Conservation (phyloP, 345 rosid species). For the Camelina sativa region DNA sequence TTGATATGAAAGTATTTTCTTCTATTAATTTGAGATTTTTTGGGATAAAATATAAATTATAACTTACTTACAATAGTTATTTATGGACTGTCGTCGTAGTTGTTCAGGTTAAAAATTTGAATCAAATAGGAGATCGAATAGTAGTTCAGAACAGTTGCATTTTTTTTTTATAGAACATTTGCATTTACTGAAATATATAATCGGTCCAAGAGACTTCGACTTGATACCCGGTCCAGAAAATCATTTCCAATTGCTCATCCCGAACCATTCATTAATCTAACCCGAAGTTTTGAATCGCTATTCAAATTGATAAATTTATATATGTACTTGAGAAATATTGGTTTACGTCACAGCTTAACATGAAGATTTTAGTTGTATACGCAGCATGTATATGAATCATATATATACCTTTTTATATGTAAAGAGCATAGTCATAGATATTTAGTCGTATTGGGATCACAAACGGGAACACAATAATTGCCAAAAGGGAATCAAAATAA, state of each 20-base stretch:
- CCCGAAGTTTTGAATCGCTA: neutral
- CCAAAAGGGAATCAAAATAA: slow-evolving; percentile 37
- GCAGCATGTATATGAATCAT: slow-evolving; percentile 15
- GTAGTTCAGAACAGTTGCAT: neutral
- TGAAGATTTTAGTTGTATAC: slow-evolving; percentile 27
- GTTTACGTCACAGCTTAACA: slow-evolving; percentile 29
- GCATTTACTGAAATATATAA: neutral
- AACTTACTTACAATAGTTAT: too few relatives aligned
- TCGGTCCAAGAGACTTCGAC: slow-evolving; percentile 7
- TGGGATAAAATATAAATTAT: too few relatives aligned
- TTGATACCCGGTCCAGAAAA: neutral
- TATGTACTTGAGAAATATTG: neutral
- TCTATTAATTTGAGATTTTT: neutral
- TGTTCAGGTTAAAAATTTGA: neutral
- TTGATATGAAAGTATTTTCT: neutral
- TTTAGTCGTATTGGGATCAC: slow-evolving; percentile 40
- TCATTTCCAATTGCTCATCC: neutral
- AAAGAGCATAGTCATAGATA: slow-evolving; percentile 21
- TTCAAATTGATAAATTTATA: neutral
- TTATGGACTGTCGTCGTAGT: slow-evolving; percentile 8
- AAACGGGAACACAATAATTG: slow-evolving; percentile 40
- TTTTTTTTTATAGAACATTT: neutral
- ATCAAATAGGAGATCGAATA: slow-evolving; percentile 7
- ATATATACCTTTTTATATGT: slow-evolving; percentile 3
- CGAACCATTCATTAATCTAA: slow-evolving; percentile 1